Conservation (phyloP, 208 protist genomes). For the Crithidia sp. region DNA sequence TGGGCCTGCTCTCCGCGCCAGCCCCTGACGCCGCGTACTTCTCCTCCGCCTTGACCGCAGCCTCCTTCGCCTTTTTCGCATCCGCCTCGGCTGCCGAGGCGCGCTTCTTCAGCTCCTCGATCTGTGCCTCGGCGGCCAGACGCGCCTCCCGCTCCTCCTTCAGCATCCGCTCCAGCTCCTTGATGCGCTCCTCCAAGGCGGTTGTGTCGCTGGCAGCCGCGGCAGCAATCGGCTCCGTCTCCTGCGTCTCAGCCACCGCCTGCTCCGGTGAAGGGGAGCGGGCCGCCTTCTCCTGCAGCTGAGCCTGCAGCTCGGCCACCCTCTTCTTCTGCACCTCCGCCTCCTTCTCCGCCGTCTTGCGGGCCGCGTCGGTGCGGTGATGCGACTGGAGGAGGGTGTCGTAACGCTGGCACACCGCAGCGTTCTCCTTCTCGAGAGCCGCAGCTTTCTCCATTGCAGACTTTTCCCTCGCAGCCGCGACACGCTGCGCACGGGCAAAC, state of each 20-base stretch:
- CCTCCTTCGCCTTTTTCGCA: constrained; percentile 7
- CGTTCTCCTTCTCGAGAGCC: constrained; percentile 35
- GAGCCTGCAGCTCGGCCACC: constrained; percentile 8
- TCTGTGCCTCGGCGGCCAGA: constrained; percentile 14
- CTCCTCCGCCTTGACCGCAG: constrained; percentile 9
- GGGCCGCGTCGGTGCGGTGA: constrained; percentile 8
- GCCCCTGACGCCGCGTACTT: not conserved
- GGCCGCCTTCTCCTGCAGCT: constrained; percentile 14
- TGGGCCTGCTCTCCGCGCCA: constrained; percentile 8
- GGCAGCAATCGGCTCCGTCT: constrained; percentile 8
- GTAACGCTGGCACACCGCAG: constrained; percentile 33
- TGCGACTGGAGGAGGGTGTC: constrained; percentile 14
- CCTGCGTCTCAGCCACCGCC: not conserved
- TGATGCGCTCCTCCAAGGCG: constrained; percentile 20
- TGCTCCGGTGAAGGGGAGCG: not conserved
- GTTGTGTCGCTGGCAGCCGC: not conserved
- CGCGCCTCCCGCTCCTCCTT: constrained; percentile 16
- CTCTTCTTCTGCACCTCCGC: constrained; percentile 25
- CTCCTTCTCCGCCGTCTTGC: constrained; percentile 17
- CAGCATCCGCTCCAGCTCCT: constrained; percentile 13
- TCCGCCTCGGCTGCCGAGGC: not conserved
- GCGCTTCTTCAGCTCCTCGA: constrained; percentile 21
- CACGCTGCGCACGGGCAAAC: not conserved
- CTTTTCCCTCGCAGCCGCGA: constrained; percentile 12
- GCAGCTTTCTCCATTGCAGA: constrained; percentile 11